phyloP scores from a whole-genome alignment of 1,139 yeast genomes.

The Yamadazyma pseudoaaseri region DNA sequence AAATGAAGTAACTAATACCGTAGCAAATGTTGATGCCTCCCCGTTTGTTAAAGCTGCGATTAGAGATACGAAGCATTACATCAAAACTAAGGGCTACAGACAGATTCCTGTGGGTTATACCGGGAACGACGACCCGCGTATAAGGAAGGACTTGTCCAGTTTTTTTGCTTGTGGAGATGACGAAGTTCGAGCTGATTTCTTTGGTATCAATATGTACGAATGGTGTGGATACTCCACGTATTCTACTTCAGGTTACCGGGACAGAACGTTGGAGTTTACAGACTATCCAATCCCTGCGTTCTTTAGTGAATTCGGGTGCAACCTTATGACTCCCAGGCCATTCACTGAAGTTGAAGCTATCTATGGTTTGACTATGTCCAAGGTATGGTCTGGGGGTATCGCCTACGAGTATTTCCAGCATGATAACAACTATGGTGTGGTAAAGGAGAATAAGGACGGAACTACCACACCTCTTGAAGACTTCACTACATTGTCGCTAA shows the following conservation, averaged over 20 bases:
- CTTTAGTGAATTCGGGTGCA: slow-evolving; percentile 66
- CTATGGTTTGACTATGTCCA: slow-evolving; percentile 33
- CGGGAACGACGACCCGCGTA: slow-evolving; percentile 56
- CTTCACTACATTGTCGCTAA: slow-evolving; percentile 33
- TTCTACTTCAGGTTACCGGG: slow-evolving; percentile 55
- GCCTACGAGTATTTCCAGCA: slow-evolving; percentile 41
- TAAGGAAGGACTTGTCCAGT: slow-evolving; percentile 43
- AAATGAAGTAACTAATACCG: slow-evolving; percentile 57
- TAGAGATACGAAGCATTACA: slow-evolving; percentile 53
- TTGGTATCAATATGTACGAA: slow-evolving; percentile 62
- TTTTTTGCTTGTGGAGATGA: slow-evolving; percentile 49
- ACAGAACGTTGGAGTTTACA: slow-evolving; percentile 48
- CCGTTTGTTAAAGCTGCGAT: slow-evolving; percentile 65
- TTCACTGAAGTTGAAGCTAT: slow-evolving; percentile 48
- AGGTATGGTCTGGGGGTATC: slow-evolving; percentile 44
- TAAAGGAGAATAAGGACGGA: slow-evolving; percentile 25
- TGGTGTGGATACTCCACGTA: slow-evolving; percentile 68
- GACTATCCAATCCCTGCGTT: slow-evolving; percentile 54
- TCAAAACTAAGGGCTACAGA: slow-evolving; percentile 42
- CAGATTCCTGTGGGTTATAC: slow-evolving; percentile 62
- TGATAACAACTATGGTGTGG: slow-evolving; percentile 35
- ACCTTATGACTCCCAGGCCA: slow-evolving; percentile 51
- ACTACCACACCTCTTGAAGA: slow-evolving; percentile 41
- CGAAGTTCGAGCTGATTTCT: slow-evolving; percentile 43
- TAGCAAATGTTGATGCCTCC: slow-evolving; percentile 47